Base-by-base conservation (phyloP, 1,284 basidiomycete genomes). In the Albatrellus sp. region DNA sequence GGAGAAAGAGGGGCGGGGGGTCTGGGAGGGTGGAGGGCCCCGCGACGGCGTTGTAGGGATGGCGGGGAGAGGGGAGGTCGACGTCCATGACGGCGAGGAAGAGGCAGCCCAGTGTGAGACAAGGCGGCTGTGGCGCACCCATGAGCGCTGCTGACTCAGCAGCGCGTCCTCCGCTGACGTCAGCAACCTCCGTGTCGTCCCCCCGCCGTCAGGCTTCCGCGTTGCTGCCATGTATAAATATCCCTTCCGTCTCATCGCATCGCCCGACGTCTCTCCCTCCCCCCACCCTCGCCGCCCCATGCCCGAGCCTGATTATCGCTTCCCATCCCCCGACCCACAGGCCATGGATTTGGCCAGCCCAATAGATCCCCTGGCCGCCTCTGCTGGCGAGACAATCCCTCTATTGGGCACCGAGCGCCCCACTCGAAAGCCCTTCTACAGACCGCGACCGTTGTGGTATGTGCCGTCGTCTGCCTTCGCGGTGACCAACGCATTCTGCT, bases 401-500 rank as follows among this genome's bases (percentile, higher is more conserved):
- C 52, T 67, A 13, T 51, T 67, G 39, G 35, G 44, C 32, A 45
- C 40, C 28, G 43, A 39, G 16, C 17, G 41, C 49, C 42, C 43
- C 34, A 36, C 24, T 11, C 73, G 66, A 64, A 82, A 81, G 54
- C 75, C 75, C 0, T 81, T 80, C 59, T 79, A 80, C 55, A 73
- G 80, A 45, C 66, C 79, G 2, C 62, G 79, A 45, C 80, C 80
- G 32, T 54, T 82, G 55, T 82, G 79, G 77, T 72, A 55, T 42
- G 50, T 48, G 34, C 17, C 17, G n/a, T 13, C 13, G 14, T 10
- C 37, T 10, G 12, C 12, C 7, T 24, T 7, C 7, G 7, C 24
- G 7, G 24, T 24, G 24, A 24, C 24, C 24, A 24, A 24, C 24
- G 7, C 24, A 24, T 7, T 7, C 24, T 24, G 3, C 24, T 12